These are phyloP conservation scores for Berberis vulgaris DNA, from an alignment of 164 flowering plant genomes.

Conservation along the genomic window DNA sequence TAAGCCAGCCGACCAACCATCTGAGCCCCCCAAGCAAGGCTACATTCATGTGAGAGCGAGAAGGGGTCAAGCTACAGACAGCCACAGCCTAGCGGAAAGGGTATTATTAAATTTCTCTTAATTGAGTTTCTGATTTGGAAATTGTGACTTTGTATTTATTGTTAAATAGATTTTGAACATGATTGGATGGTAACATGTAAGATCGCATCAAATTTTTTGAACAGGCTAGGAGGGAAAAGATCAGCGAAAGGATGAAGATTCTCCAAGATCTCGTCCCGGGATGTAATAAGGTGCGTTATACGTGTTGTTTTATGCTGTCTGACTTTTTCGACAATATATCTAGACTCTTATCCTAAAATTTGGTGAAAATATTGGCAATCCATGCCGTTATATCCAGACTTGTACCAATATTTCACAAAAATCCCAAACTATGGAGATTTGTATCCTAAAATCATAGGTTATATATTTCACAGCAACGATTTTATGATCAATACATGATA, in stretches of 20 bases:
- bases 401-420: too few species aligned
- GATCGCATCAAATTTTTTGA: not conserved
- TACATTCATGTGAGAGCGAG: constrained; percentile 93
- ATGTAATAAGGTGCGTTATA: constrained; percentile 72
- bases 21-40: constrained; percentile 73
- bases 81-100: constrained; percentile 97
- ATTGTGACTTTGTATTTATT: not conserved
- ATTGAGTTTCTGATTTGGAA: not conserved
- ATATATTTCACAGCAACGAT: too few species aligned
- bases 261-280: constrained; percentile 98
- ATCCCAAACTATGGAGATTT: too few species aligned
- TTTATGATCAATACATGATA: too few species aligned
- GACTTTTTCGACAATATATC: too few species aligned
- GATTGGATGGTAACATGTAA: not conserved
- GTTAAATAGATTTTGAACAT: not conserved
- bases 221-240: constrained; percentile 97
- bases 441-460: too few species aligned
- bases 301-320: too few species aligned
- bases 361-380: too few species aligned
- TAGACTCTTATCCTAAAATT: too few species aligned
- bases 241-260: constrained; percentile 94
- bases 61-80: constrained; percentile 99
- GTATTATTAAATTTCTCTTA: constrained; percentile 29
- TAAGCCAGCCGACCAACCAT: constrained; percentile 38
- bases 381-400: too few species aligned